Evolutionary conservation across 306 rosid genomes (phyloP), one percentile per base, ranked within the genome.

Genomic region (Glycyrrhiza uralensis): DNA sequence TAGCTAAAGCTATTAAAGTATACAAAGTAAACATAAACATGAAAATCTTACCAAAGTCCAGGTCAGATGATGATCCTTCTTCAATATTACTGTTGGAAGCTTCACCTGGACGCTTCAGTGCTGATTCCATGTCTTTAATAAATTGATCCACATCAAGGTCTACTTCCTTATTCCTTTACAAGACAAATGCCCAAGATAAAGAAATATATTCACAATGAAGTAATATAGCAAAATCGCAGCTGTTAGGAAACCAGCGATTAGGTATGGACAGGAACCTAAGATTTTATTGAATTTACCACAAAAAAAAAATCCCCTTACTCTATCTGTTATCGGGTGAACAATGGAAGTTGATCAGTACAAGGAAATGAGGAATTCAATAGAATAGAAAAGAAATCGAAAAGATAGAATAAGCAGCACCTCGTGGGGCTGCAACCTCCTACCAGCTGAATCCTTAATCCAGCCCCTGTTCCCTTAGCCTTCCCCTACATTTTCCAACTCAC

Each of bases 151-250:
- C 90, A 63, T 91, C 91, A 41, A 95, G 58, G 80, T 95, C 74
- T 73, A 91, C 97, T 14, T 95, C 97, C 87, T 86, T 80, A 77
- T 86, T 78, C 86, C 99, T 94, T 76, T 50, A 86, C 67, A 76
- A 70, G 70, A 75, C 18, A 36, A 82, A 19, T 69, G 19, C 35
- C 75, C 66, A 76, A 29, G 5, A 60, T 52, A 84, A 45, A 72
- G 67, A 60, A 68, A 22, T 38, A 72, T 66, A 44, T 28, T 29
- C 71, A 23, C 39, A 63, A 50, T 29, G 13, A n/a, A 45, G 59
- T 59, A 47, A 66, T 29, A 29, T 11, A 66, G 4, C 12, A 35
- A 70, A 73, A 52, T 58, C 59, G 55, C n/a, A 36, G 12, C 12
- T 36, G 41, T n/a, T n/a, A n/a, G n/a, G n/a, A n/a, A n/a, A n/a